phyloP scores from a whole-genome alignment of 768 basidiomycete species.

The Tephrocybe sp. region DNA sequence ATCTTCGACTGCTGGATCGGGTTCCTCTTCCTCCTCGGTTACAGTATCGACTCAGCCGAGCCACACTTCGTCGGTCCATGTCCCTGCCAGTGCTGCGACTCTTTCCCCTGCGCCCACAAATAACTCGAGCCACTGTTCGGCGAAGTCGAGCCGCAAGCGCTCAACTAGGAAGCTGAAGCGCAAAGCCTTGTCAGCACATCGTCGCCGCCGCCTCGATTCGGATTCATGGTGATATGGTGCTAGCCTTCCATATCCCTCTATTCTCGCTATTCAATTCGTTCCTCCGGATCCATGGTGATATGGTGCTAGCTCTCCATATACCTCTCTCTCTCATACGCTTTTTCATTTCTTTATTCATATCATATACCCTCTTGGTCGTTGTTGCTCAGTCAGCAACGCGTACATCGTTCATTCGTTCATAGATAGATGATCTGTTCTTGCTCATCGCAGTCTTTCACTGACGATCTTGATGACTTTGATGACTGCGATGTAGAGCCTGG shows the following conservation, averaged over 20 bases:
- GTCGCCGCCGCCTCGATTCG: slow-evolving; percentile 4
- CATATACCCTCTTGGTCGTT: neutral
- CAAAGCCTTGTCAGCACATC: neutral
- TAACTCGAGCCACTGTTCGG: slow-evolving; percentile 3
- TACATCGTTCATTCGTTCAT: neutral
- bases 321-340: too few relatives aligned
- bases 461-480: slow-evolving; percentile 13
- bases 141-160: slow-evolving; percentile 4
- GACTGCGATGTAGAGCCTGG: slow-evolving; percentile 4
- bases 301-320: neutral
- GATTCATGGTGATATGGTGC: neutral
- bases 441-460: neutral
- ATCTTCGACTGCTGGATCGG: neutral
- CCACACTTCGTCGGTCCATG: neutral
- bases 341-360: too few relatives aligned
- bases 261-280: neutral
- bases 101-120: neutral
- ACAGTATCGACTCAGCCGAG: neutral
- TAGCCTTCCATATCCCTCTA: neutral
- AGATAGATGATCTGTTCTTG: neutral
- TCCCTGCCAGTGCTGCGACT: neutral
- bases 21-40: neutral
- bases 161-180: neutral
- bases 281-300: slow-evolving; percentile 5
- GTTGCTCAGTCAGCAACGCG: slow-evolving; percentile 1